A percentile compares a stretch with the other conserved stretches of the same genome.
These are phyloP conservation scores for Blastobotrys aristatus DNA, from an alignment of 1,139 yeast genomes.

Conservation along the genomic window DNA sequence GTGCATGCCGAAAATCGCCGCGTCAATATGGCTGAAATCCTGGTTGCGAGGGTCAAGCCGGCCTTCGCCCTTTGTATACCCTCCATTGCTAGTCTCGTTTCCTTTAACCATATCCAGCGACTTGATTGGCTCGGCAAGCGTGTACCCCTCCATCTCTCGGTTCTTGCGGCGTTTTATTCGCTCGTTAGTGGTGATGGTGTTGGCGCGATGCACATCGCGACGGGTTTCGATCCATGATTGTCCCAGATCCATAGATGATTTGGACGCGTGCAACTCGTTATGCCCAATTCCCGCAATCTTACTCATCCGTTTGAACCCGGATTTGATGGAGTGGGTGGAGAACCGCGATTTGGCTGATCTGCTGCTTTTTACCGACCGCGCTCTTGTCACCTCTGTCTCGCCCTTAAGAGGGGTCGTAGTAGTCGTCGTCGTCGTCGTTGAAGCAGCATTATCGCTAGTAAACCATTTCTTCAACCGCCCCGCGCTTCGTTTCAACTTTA, in stretches of 20 bases:
- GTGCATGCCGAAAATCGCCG: slow-evolving; percentile 27
- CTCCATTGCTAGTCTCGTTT: slow-evolving; percentile 25
- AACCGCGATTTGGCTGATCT: slow-evolving; percentile 24
- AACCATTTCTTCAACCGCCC: slow-evolving; percentile 54
- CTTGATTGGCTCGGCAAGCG: slow-evolving; percentile 59
- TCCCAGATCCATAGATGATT: slow-evolving; percentile 5
- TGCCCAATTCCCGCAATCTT: slow-evolving; percentile 4
- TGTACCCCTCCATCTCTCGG: slow-evolving; percentile 58
- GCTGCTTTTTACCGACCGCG: slow-evolving; percentile 14
- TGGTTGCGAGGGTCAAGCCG: slow-evolving; percentile 22
- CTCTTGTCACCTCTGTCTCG: neutral
- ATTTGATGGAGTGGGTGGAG: slow-evolving; percentile 19
- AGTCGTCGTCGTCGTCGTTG: neutral
- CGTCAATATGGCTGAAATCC: slow-evolving; percentile 31
- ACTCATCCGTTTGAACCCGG: slow-evolving; percentile 9
- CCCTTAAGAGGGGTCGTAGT: neutral
- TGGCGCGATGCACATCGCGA: slow-evolving; percentile 67
- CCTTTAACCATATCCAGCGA: slow-evolving; percentile 27
- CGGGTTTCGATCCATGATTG: slow-evolving; percentile 46
- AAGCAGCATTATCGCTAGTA: slow-evolving; percentile 15
- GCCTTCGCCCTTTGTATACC: slow-evolving; percentile 24
- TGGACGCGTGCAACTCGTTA: slow-evolving; percentile 6
- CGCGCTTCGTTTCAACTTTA: slow-evolving; percentile 35
- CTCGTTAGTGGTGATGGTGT: slow-evolving; percentile 65
- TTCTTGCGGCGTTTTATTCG: slow-evolving; percentile 64